phyloP scores from a whole-genome alignment of 495 filamentous ascomycete genomes.

The Podospora didyma region DNA sequence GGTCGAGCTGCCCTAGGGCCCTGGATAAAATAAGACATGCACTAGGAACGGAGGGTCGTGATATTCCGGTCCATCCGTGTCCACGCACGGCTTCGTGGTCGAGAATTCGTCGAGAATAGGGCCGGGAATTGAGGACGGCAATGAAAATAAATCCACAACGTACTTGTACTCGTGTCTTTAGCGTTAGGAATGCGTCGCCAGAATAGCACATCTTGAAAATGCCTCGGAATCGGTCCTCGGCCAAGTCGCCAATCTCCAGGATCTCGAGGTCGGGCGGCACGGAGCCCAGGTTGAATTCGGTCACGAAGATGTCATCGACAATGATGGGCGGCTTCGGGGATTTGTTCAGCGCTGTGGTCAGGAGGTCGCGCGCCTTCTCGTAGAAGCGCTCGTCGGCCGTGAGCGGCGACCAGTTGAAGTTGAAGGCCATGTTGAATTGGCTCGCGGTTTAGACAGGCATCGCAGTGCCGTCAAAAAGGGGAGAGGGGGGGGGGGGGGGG shows the following conservation, averaged over 20 bases:
- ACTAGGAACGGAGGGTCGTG: too few relatives aligned
- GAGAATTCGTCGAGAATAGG: too few relatives aligned
- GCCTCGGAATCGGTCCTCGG: slow-evolving; percentile 93
- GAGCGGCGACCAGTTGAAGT: slow-evolving; percentile 99
- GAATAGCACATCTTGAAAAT: slow-evolving; percentile 99
- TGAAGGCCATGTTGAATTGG: slow-evolving; percentile 84
- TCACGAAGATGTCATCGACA: slow-evolving; percentile 98
- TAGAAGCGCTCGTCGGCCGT: slow-evolving; percentile 91
- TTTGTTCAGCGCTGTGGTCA: slow-evolving; percentile 95
- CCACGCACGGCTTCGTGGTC: too few relatives aligned
- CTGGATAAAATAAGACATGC: neutral
- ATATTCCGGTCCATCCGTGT: too few relatives aligned
- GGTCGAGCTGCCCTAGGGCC: neutral
- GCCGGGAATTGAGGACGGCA: neutral
- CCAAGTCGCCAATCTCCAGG: slow-evolving; percentile 91
- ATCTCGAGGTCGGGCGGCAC: slow-evolving; percentile 93
- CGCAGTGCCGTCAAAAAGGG: slow-evolving; percentile 15
- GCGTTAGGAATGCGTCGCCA: slow-evolving; percentile 89
- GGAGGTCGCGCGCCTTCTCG: slow-evolving; percentile 83
- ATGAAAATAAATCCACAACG: slow-evolving; percentile 19
- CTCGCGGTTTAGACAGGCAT: slow-evolving; percentile 27
- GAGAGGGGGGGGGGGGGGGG: too few relatives aligned
- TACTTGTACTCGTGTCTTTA: slow-evolving; percentile 90
- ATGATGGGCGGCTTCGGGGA: slow-evolving; percentile 98
- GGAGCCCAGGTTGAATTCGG: slow-evolving; percentile 91